Conservation (phyloP, 495 filamentous ascomycete species). For the Cercophora sp. region DNA sequence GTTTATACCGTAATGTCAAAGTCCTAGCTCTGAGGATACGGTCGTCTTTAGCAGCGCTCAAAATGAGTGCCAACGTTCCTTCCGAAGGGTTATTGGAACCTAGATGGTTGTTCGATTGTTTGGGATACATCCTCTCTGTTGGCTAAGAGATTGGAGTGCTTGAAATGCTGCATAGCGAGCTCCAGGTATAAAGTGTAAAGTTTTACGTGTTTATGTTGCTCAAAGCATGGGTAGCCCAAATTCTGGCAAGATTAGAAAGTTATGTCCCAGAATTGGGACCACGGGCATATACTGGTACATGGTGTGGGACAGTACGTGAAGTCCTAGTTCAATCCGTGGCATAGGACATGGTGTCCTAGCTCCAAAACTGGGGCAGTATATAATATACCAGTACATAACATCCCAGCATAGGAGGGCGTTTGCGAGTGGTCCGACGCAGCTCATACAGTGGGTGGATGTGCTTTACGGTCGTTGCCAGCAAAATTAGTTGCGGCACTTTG, state of each 20-base stretch:
- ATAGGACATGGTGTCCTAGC: background rate
- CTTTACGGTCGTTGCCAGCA: background rate
- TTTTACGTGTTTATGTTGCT: background rate
- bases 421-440: background rate
- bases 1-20: background rate
- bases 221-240: background rate
- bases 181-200: background rate
- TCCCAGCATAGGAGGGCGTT: background rate
- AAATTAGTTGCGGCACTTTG: background rate
- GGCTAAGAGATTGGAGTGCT: background rate
- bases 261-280: background rate
- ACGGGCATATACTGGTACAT: background rate
- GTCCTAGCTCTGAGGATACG: background rate
- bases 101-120: slow-evolving; percentile 1
- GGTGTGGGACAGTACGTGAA: background rate
- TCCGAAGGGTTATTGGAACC: slow-evolving; percentile 2
- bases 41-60: background rate
- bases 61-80: background rate
- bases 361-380: slow-evolving; percentile 2
- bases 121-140: slow-evolving; percentile 2
- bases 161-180: slow-evolving; percentile 3
- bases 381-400: slow-evolving; percentile 8
- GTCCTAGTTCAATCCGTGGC: background rate
- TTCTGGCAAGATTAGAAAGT: background rate
- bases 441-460: background rate